A percentile compares a stretch with the other conserved stretches of the same genome.
Evolutionary conservation across 1,139 yeast genomes (phyloP).

Genomic region (Trichomonascaceae sp.): DNA sequence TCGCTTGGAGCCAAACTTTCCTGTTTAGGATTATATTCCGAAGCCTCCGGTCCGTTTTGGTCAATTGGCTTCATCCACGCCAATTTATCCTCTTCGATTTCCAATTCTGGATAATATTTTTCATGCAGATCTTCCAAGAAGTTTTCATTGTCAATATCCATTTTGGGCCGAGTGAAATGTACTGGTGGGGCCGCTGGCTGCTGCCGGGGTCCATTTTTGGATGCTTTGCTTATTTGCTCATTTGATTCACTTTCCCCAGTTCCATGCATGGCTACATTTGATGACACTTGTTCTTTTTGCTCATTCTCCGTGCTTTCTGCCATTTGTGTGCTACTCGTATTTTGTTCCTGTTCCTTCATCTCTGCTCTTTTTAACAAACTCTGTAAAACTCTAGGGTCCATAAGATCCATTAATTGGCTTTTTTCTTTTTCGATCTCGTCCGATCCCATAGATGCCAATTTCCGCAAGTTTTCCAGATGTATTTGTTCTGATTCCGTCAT

Average conservation of each 20-base stretch:
- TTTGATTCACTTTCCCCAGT: neutral
- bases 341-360: conserved; percentile 15
- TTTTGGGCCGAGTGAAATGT: conserved; percentile 10
- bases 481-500: conserved; percentile 59
- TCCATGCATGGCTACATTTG: neutral
- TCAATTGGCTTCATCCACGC: conserved; percentile 80
- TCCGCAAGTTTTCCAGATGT: conserved; percentile 66
- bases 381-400: conserved; percentile 66
- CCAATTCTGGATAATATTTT: conserved; percentile 84
- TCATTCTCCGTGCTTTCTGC: neutral
- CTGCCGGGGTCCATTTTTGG: neutral
- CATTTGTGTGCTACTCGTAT: too few species aligned
- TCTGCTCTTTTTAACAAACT: conserved; percentile 39
- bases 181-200: neutral
- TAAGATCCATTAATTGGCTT: conserved; percentile 55
- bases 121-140: conserved; percentile 75
- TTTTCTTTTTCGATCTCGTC: conserved; percentile 62
- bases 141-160: conserved; percentile 41
- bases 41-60: conserved; percentile 31
- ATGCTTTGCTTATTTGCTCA: neutral
- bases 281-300: neutral
- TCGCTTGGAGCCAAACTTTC: conserved; percentile 38
- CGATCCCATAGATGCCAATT: conserved; percentile 55
- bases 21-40: conserved; percentile 31
- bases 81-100: conserved; percentile 71